These are phyloP conservation scores for Fonsecaea erecta DNA, from an alignment of 2,329 filamentous ascomycete species.

Conservation along the genomic window DNA sequence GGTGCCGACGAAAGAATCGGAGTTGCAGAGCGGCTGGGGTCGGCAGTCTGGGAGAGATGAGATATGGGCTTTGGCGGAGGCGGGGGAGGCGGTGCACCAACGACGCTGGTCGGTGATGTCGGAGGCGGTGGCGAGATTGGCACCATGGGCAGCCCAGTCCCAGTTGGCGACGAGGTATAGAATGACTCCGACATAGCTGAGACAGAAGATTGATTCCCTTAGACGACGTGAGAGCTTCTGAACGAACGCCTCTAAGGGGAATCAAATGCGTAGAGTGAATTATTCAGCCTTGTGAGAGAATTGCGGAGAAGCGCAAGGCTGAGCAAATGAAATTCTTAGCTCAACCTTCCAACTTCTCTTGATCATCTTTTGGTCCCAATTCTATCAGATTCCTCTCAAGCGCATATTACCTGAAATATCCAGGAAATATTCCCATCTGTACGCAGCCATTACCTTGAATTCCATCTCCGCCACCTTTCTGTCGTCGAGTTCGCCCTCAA, in stretches of 20 bases:
- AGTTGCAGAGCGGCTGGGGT: constrained; percentile 27
- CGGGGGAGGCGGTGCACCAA: constrained; percentile 26
- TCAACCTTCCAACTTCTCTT: not conserved
- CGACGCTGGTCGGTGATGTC: constrained; percentile 18
- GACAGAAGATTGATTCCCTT: not conserved
- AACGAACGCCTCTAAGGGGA: no score
- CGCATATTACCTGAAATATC: not conserved
- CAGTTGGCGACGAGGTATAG: constrained; percentile 28
- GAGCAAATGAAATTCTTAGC: not conserved
- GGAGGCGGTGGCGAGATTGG: constrained; percentile 20
- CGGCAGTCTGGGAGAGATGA: constrained; percentile 23
- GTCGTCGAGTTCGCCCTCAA: not conserved
- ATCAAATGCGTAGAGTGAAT: no score
- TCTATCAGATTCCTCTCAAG: not conserved
- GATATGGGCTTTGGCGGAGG: constrained; percentile 33
- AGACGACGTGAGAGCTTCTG: not conserved
- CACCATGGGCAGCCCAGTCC: not conserved
- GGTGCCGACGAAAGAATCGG: constrained; percentile 22
- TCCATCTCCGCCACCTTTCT: not conserved
- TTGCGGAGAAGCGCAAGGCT: constrained; percentile 24
- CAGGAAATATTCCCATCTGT: not conserved
- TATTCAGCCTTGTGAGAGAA: constrained; percentile 25
- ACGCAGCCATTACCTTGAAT: not conserved
- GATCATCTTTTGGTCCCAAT: not conserved
- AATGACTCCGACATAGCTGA: constrained; percentile 30